These are phyloP conservation scores for Neurospora cerealis DNA, from an alignment of 495 filamentous ascomycete species.

Conservation along the genomic window DNA sequence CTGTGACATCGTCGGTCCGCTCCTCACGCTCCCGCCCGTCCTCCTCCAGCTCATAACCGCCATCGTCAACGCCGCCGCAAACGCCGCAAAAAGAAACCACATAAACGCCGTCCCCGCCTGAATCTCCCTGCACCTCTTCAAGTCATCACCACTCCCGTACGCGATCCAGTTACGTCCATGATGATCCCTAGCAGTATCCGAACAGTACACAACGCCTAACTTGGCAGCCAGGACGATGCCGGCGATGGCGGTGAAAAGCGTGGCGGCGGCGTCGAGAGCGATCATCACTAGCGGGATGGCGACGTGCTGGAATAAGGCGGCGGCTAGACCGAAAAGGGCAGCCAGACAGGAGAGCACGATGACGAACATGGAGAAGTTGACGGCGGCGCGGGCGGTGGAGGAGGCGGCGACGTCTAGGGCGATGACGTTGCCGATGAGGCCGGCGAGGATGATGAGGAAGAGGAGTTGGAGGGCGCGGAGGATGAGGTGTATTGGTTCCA, in stretches of 20 bases:
- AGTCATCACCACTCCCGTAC: slow-evolving; percentile 31
- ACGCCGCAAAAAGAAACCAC: slow-evolving; percentile 38
- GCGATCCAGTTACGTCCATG: slow-evolving; percentile 30
- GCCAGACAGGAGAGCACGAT: slow-evolving; percentile 34
- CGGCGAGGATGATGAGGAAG: slow-evolving; percentile 34
- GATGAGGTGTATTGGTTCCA: slow-evolving; percentile 27
- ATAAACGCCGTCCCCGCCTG: slow-evolving; percentile 39
- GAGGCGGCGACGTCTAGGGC: slow-evolving; percentile 30
- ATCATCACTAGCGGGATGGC: slow-evolving; percentile 27
- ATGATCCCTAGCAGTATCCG: slow-evolving; percentile 3
- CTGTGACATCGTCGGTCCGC: slow-evolving; percentile 36
- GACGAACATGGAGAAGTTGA: slow-evolving; percentile 44
- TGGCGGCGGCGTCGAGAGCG: slow-evolving; percentile 27
- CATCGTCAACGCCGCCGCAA: slow-evolving; percentile 24
- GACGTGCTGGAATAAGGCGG: slow-evolving; percentile 21
- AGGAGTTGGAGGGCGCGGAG: slow-evolving; percentile 34
- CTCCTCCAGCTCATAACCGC: slow-evolving; percentile 27
- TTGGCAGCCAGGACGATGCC: slow-evolving; percentile 39
- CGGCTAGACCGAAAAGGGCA: slow-evolving; percentile 26
- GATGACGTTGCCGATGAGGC: slow-evolving; percentile 41
- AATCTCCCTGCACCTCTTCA: slow-evolving; percentile 40
- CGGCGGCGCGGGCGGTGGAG: slow-evolving; percentile 24
- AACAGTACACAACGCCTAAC: slow-evolving; percentile 33
- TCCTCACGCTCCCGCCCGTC: slow-evolving; percentile 30
- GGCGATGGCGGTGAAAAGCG: slow-evolving; percentile 35